A percentile compares a stretch with the other conserved stretches of the same genome.
These are phyloP conservation scores for Hevea brasiliensis DNA, from an alignment of 345 rosid genomes.

Conservation along the genomic window DNA sequence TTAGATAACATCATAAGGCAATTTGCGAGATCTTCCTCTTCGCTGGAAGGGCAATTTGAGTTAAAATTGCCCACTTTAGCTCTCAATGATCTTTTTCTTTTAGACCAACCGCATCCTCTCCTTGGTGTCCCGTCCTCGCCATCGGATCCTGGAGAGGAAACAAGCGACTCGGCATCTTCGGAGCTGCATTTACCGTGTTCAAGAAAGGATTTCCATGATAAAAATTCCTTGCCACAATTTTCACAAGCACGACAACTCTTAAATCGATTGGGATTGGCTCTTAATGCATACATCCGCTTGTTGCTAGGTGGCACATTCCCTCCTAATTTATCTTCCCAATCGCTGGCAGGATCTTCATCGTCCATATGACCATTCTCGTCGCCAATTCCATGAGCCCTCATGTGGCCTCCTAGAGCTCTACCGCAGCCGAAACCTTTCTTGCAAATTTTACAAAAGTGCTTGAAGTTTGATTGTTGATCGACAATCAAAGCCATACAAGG, in stretches of 20 bases:
- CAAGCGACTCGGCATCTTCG: constrained; percentile 49
- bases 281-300: constrained; percentile 64
- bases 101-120: constrained; percentile 50
- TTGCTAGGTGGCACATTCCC: constrained; percentile 42
- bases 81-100: constrained; percentile 66
- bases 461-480: constrained; percentile 48
- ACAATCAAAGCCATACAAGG: constrained; percentile 58
- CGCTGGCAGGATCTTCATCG: constrained; percentile 54
- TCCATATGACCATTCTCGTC: constrained; percentile 50
- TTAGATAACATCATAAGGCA: constrained; percentile 89
- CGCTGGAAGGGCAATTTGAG: constrained; percentile 52
- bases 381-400: constrained; percentile 81
- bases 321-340: constrained; percentile 50
- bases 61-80: constrained; percentile 42
- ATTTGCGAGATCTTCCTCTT: constrained; percentile 95
- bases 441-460: constrained; percentile 68
- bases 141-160: constrained; percentile 44
- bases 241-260: constrained; percentile 66
- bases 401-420: constrained; percentile 72
- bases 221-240: constrained; percentile 73
- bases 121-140: constrained; percentile 36
- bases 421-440: constrained; percentile 75
- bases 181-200: constrained; percentile 71
- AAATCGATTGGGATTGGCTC: constrained; percentile 63
- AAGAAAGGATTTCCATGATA: constrained; percentile 78